Evolutionary conservation across 1,284 basidiomycete species (phyloP), one percentile per base, ranked within the genome.

Genomic region (Cutaneotrichosporon mucoides): DNA sequence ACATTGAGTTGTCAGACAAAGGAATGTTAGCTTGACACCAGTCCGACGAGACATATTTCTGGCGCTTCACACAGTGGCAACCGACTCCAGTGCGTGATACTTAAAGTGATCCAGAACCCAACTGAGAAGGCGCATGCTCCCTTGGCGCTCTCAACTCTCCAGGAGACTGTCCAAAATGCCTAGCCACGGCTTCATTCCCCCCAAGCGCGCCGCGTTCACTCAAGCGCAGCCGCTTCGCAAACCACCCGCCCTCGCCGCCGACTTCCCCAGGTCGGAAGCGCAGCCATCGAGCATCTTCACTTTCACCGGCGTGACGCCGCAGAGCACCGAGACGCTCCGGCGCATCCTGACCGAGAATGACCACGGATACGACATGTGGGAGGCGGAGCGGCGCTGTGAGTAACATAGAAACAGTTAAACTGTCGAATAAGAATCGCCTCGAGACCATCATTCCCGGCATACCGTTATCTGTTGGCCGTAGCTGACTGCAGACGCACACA

Each of bases 351-450:
- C 82, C 61, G 79, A 82, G 65, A 86, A 88, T 66, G 80, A 83
- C 49, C 76, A 83, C 57, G 69, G 72, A 8, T 82, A 86, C 65
- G 85, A 87, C 66, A 85, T 84, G 68, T 86, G 81, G 65, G 79
- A 81, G 53, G 61, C 57, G 49, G 57, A 60, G 38, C 49, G 45
- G 15, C 61, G 72, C n/a, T 74, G 72, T 76, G 36, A 49, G 71
- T 24, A 3, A 0, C 40, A 6, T 2, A 2, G 12, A 15, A 13
- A 10, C 45, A 13, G 2, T 24, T 24, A 24, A 24, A 24, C 24
- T 24, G 24, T 24, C 24, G 24, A 24, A 24, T 24, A 24, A 24
- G 24, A 24, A 24, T 24, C 24, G 2, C 24, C 24, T 24, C 24
- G 24, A 24, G 24, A 24, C 24, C 24, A 24, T 24, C 24, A 24